Percentiles rank a stretch among this genome's conserved stretches.
These are phyloP conservation scores for Rhodomyrtus tomentosa DNA, from an alignment of 345 rosid species.

Conservation along the genomic window DNA sequence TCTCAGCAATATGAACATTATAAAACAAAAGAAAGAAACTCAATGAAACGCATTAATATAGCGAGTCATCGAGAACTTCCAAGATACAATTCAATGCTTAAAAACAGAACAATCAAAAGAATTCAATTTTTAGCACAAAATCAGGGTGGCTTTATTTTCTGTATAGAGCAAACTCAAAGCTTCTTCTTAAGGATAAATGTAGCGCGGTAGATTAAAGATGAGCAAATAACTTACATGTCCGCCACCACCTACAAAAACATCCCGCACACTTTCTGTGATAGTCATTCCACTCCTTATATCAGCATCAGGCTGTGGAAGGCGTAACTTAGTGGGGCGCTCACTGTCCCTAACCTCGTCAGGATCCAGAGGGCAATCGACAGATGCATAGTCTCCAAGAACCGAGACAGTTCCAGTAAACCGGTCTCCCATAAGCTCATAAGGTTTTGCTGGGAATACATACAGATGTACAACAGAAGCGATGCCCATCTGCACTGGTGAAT, in stretches of 20 bases:
- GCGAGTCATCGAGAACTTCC: neutral
- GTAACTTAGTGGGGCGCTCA: slow-evolving; percentile 91
- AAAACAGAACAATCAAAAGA: neutral
- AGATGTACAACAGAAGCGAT: slow-evolving; percentile 94
- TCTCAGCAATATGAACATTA: neutral
- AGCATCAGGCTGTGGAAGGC: slow-evolving; percentile 73
- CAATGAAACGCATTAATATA: neutral
- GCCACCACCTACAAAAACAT: slow-evolving; percentile 86
- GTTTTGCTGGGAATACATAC: slow-evolving; percentile 87
- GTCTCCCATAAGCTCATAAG: slow-evolving; percentile 89
- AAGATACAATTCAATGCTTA: neutral
- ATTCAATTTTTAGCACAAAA: neutral
- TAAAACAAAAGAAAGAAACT: neutral
- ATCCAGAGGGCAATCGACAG: slow-evolving; percentile 84
- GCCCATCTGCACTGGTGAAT: slow-evolving; percentile 91
- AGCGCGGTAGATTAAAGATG: neutral
- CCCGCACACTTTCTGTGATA: slow-evolving; percentile 81
- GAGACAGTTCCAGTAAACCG: slow-evolving; percentile 63
- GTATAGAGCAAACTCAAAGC: neutral
- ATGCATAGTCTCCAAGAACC: slow-evolving; percentile 93
- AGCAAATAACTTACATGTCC: slow-evolving; percentile 62
- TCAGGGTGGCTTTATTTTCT: neutral
- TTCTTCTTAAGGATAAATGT: neutral
- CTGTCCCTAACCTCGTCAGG: slow-evolving; percentile 98
- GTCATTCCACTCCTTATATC: slow-evolving; percentile 80